Evolutionary conservation across 2,329 filamentous ascomycete genomes (phyloP).

Genomic region (Ceratocystis huliohia): DNA sequence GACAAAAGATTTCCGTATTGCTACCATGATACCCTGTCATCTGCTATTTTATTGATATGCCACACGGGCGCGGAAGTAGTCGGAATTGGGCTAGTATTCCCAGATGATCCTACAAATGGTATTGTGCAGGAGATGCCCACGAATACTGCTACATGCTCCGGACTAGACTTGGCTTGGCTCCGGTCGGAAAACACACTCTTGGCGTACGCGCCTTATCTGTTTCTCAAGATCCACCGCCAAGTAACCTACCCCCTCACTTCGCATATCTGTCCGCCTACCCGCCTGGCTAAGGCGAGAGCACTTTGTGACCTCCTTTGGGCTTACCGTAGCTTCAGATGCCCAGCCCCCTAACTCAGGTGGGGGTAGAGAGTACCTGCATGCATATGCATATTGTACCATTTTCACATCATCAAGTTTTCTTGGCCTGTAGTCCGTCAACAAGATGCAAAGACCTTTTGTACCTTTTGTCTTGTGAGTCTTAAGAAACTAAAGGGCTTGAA

Average conservation of each 20-base stretch:
- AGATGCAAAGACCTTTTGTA: neutral
- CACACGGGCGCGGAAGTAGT: neutral
- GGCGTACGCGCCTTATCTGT: neutral
- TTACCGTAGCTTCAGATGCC: neutral
- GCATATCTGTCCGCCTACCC: neutral
- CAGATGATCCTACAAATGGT: neutral
- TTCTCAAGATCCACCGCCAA: neutral
- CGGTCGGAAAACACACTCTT: neutral
- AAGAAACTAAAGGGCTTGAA: neutral
- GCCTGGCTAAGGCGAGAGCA: neutral
- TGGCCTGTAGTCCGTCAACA: too few species aligned
- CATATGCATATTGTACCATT: slow-evolving; percentile 4
- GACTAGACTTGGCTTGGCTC: neutral
- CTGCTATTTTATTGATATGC: neutral
- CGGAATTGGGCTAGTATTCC: neutral
- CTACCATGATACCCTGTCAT: neutral
- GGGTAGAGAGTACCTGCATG: slow-evolving; percentile 6
- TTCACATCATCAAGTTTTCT: neutral
- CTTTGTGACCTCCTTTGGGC: neutral
- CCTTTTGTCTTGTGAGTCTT: neutral
- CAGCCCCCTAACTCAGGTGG: neutral
- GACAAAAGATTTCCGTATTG: neutral
- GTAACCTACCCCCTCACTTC: neutral
- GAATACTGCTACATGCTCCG: neutral
- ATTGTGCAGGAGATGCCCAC: neutral